Evolutionary conservation across 495 filamentous ascomycete genomes (phyloP), one percentile per base, ranked within the genome.

Genomic region (Tuber microsphaerosporum): DNA sequence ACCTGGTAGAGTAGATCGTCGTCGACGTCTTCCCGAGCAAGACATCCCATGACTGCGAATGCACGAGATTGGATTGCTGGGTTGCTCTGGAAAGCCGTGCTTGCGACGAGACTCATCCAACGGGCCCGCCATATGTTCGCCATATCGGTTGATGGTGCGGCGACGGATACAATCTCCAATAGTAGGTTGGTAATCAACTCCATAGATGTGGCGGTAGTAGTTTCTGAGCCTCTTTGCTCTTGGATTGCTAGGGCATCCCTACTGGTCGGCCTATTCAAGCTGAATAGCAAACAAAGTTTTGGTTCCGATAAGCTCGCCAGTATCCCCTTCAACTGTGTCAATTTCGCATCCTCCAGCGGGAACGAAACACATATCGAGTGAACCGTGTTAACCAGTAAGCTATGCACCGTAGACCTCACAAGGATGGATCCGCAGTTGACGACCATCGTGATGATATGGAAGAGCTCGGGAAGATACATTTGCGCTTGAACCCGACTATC

Each of bases 71-170:
- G 89, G 71, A 91, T 90, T 8, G 89, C 89, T 19, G 89, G 89
- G 77, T 91, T 91, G 77, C 88, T 91, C 82, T 91, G 89, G 81
- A 91, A 91, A 3, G 89, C 89, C 3, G 89, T 91, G 81, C 89
- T 90, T 31, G 89, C 89, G 51, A 91, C 89, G 26, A 91, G 84
- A 77, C 88, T 89, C 89, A 91, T 91, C 89, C 89, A 91, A 61
- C 89, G 85, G 39, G 89, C 89, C n/a, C 89, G 87, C 89, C 89
- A 91, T 45, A 87, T 86, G 78, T 91, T 91, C 39, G 89, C 88
- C 80, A 90, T 84, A 77, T 90, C 89, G 22, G 69, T 85, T 5
- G 89, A 88, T 7, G 89, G 88, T 44, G 89, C 89, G 7, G 89
- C 89, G 26, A 90, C 84, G 5, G 84, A 84, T 74, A 88, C 90